Evolutionary conservation across 2,329 filamentous ascomycete genomes (phyloP), one percentile per base, ranked within the genome.

Genomic region (Didymellaceae sp.): DNA sequence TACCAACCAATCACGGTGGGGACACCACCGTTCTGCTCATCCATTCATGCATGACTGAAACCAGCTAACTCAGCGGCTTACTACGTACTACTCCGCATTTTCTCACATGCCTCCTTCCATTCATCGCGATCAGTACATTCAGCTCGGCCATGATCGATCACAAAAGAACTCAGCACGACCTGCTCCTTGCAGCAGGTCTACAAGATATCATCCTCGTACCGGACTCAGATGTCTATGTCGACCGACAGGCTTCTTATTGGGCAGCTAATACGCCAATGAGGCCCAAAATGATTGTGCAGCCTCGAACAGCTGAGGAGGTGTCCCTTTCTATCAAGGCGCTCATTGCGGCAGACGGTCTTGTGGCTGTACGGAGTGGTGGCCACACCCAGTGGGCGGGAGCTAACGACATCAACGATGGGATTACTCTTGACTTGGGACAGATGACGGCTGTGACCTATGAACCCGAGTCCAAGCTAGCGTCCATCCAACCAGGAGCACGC

Each of bases 361-460:
- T 30, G 25, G 24, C 37, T 6, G 5, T 33, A 6, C 61, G 55
- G 35, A 55, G 63, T 13, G 65, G 65, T 32, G 65, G 63, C 2
- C 63, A 66, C 8, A 65, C 62, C 26, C 49, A 58, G 8, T 63
- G 62, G 28, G 39, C 40, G 1, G 62, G 59, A 3, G 77, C 55
- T 8, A 65, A 62, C 25, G 68, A 68, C 24, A 61, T 70, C 14
- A 52, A 63, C 1, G 48, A 65, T 33, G 70, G 69, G 5, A 63
- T 72, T 3, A 67, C 65, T 1, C 68, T 73, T 34, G 68, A 71
- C 34, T 58, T 71, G 37, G 55, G 59, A 13, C 59, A 54, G 17
- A 42, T 71, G 30, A 64, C 63, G 24, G 38, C 32, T 1, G 60
- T 63, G 37, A 59, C 11, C 62, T 32, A 43, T 55, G 14, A 45